phyloP scores from a whole-genome alignment of 2,329 filamentous ascomycete genomes.

The Aurifilum marmelostoma region DNA sequence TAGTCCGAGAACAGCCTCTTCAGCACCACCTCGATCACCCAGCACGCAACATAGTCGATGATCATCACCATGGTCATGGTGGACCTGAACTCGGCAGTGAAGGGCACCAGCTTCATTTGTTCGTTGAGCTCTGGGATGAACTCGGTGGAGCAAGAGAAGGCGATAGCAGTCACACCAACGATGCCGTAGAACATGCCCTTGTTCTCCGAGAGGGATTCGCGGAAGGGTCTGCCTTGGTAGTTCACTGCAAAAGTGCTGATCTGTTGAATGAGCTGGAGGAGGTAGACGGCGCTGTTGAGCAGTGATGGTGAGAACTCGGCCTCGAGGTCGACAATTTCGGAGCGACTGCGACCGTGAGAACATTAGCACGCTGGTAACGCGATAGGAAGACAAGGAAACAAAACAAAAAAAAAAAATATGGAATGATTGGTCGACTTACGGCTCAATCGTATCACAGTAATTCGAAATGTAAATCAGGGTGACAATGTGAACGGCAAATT shows the following conservation, averaged over 20 bases:
- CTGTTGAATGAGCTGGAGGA: constrained; percentile 96
- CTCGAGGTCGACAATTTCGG: constrained; percentile 78
- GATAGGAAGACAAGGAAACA: no score
- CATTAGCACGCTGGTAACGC: constrained; percentile 34
- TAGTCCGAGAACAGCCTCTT: constrained; percentile 90
- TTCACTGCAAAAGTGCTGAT: constrained; percentile 99
- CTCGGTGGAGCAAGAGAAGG: constrained; percentile 93
- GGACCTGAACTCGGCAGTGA: constrained; percentile 83
- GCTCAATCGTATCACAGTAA: constrained; percentile 82
- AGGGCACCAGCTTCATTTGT: constrained; percentile 89
- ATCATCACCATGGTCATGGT: constrained; percentile 86
- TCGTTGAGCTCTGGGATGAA: constrained; percentile 95
- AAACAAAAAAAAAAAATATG: background rate
- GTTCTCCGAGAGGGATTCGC: constrained; percentile 93
- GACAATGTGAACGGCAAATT: constrained; percentile 93
- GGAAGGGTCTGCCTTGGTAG: constrained; percentile 97
- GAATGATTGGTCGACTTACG: constrained; percentile 61
- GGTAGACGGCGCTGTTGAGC: constrained; percentile 95
- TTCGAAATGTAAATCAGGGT: constrained; percentile 93
- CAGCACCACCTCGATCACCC: constrained; percentile 80
- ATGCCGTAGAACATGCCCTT: constrained; percentile 98
- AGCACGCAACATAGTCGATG: constrained; percentile 85
- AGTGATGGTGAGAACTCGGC: constrained; percentile 92
- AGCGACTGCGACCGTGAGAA: constrained; percentile 43
- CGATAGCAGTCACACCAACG: constrained; percentile 83